Percentiles rank a stretch among this genome's conserved stretches.
phyloP scores from a whole-genome alignment of 441 rosid genomes.

The Corymbia citriodora region DNA sequence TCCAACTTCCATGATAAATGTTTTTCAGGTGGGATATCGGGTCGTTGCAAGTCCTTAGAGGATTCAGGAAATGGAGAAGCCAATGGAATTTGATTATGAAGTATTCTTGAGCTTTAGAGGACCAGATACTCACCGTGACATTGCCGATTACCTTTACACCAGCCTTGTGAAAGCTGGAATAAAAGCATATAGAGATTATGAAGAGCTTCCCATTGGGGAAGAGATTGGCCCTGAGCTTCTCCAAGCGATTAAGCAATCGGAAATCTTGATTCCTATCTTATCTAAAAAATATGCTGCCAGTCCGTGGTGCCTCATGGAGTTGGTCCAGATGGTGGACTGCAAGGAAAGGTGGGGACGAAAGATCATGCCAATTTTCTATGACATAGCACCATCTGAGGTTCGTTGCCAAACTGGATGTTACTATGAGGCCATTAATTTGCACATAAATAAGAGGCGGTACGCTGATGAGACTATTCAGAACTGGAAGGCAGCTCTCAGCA shows the following conservation, averaged over 20 bases:
- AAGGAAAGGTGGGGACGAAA: background rate
- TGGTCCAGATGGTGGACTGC: background rate
- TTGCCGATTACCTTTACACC: rapidly evolving
- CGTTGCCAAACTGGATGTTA: rapidly evolving
- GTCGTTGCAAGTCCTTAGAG: too few relatives aligned
- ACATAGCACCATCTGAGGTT: background rate
- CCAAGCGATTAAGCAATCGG: too few relatives aligned
- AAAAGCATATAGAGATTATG: rapidly evolving
- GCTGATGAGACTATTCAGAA: rapidly evolving
- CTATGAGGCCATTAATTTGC: background rate
- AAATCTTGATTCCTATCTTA: background rate
- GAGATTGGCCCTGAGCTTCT: too few relatives aligned
- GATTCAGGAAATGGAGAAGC: too few relatives aligned
- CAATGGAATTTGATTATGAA: too few relatives aligned
- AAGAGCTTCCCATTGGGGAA: background rate
- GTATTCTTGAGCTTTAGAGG: too few relatives aligned
- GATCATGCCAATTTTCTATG: background rate
- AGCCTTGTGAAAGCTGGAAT: rapidly evolving
- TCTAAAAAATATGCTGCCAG: background rate
- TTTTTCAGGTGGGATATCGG: too few relatives aligned
- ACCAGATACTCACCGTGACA: too few relatives aligned
- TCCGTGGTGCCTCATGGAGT: background rate
- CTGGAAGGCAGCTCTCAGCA: rapidly evolving
- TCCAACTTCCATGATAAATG: too few relatives aligned
- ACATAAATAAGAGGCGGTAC: rapidly evolving